These are phyloP conservation scores for Parachaetomium inaequale DNA, from an alignment of 495 filamentous ascomycete species.

Conservation along the genomic window DNA sequence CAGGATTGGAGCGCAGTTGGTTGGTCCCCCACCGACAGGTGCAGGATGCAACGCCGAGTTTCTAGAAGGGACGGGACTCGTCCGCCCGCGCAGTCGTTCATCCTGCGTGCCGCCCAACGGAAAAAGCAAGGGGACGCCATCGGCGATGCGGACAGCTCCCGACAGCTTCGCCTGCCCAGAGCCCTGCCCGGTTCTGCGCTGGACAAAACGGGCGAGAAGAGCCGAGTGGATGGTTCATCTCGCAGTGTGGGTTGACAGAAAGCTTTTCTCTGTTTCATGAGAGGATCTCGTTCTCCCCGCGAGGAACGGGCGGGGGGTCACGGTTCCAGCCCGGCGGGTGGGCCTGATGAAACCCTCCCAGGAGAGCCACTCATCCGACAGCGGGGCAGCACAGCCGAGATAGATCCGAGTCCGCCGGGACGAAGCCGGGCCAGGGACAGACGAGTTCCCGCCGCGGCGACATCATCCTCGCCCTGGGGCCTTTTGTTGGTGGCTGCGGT, in stretches of 20 bases:
- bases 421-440: neutral
- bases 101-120: neutral
- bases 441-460: too few relatives aligned
- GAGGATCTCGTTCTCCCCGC: neutral
- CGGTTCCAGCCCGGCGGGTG: neutral
- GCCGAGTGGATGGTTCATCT: slow-evolving; percentile 1
- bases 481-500: neutral
- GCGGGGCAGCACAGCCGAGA: neutral
- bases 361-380: neutral
- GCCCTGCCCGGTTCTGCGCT: too few relatives aligned
- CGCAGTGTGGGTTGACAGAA: neutral
- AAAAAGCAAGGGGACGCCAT: neutral
- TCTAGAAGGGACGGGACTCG: too few relatives aligned
- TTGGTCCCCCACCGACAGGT: too few relatives aligned
- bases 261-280: neutral
- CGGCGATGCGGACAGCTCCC: too few relatives aligned
- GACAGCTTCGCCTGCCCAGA: too few relatives aligned
- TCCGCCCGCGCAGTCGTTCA: neutral
- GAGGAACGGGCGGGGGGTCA: neutral
- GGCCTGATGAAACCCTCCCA: neutral
- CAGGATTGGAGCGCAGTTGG: neutral
- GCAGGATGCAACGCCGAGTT: too few relatives aligned
- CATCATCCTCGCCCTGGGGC: too few relatives aligned
- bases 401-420: slow-evolving; percentile 5
- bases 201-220: neutral